phyloP scores from a whole-genome alignment of 225 moss, liverwort and hornwort genomes.

The Asterella californica region DNA sequence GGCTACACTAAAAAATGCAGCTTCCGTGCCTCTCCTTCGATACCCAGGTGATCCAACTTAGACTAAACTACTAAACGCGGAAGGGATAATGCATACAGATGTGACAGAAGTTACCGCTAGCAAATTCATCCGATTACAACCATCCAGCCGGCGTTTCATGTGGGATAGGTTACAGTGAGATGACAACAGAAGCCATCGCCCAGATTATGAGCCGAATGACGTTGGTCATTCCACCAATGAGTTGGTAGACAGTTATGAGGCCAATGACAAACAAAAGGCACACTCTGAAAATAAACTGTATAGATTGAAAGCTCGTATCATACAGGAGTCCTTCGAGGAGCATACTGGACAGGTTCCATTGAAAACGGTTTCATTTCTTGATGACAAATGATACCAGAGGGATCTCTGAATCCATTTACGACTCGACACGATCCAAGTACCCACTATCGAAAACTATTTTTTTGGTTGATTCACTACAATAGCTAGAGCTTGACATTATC shows the following conservation, averaged over 20 bases:
- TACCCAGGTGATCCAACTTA: too few species aligned
- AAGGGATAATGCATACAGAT: too few species aligned
- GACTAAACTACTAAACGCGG: too few species aligned
- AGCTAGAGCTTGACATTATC: constrained; percentile 21
- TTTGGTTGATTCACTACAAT: constrained; percentile 18
- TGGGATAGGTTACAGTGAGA: too few species aligned
- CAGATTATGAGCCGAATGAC: too few species aligned
- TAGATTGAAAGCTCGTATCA: constrained; percentile 25
- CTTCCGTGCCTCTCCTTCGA: too few species aligned
- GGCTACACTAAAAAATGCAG: too few species aligned
- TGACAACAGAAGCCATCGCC: too few species aligned
- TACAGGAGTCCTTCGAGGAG: constrained; percentile 23
- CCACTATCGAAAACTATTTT: constrained; percentile 23
- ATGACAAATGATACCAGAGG: constrained; percentile 29
- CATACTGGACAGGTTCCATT: constrained; percentile 31
- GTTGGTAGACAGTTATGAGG: not conserved
- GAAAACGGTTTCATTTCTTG: constrained; percentile 36
- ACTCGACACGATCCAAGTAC: constrained; percentile 27
- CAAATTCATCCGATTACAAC: too few species aligned
- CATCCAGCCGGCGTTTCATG: too few species aligned
- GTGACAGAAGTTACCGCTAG: too few species aligned
- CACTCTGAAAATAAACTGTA: constrained; percentile 22
- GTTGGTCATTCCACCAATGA: not conserved
- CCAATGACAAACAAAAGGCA: constrained; percentile 5
- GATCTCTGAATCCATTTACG: constrained; percentile 32